Percentiles rank a stretch among this genome's conserved stretches.
Evolutionary conservation across 2,329 filamentous ascomycete genomes (phyloP).

Genomic region (Scedosporium apiospermum): DNA sequence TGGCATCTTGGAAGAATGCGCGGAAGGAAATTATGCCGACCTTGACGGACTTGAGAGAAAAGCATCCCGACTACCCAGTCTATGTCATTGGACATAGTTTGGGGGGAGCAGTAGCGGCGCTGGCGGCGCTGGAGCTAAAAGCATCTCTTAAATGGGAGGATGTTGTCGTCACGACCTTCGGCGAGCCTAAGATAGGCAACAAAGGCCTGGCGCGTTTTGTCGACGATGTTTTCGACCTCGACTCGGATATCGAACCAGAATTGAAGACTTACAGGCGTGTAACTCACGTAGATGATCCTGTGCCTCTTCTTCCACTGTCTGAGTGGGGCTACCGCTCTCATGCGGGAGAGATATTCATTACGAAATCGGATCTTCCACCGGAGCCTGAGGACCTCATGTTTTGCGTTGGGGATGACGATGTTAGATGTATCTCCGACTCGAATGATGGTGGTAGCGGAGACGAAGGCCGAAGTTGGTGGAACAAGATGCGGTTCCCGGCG

Average conservation of each 20-base stretch:
- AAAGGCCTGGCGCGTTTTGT: slow-evolving; percentile 43
- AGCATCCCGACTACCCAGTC: slow-evolving; percentile 63
- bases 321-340: slow-evolving; percentile 88
- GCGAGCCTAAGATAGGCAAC: slow-evolving; percentile 67
- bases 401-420: slow-evolving; percentile 65
- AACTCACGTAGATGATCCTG: slow-evolving; percentile 79
- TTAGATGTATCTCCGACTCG: slow-evolving; percentile 53
- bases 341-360: slow-evolving; percentile 79
- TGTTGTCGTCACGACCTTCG: slow-evolving; percentile 77
- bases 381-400: slow-evolving; percentile 55
- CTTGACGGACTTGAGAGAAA: slow-evolving; percentile 46
- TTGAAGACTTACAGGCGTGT: slow-evolving; percentile 57
- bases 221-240: slow-evolving; percentile 40
- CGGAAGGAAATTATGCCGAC: slow-evolving; percentile 58
- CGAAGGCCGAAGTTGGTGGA: slow-evolving; percentile 24
- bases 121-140: slow-evolving; percentile 75
- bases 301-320: slow-evolving; percentile 73
- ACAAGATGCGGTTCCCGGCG: slow-evolving; percentile 16
- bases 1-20: slow-evolving; percentile 73
- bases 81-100: slow-evolving; percentile 84
- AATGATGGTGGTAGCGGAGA: slow-evolving; percentile 23
- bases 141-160: slow-evolving; percentile 64
- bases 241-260: slow-evolving; percentile 20
- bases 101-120: slow-evolving; percentile 80
- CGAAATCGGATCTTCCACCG: slow-evolving; percentile 60